These are phyloP conservation scores for Boletellus dicymbophilus DNA, from an alignment of 1,284 basidiomycete species.

Conservation along the genomic window DNA sequence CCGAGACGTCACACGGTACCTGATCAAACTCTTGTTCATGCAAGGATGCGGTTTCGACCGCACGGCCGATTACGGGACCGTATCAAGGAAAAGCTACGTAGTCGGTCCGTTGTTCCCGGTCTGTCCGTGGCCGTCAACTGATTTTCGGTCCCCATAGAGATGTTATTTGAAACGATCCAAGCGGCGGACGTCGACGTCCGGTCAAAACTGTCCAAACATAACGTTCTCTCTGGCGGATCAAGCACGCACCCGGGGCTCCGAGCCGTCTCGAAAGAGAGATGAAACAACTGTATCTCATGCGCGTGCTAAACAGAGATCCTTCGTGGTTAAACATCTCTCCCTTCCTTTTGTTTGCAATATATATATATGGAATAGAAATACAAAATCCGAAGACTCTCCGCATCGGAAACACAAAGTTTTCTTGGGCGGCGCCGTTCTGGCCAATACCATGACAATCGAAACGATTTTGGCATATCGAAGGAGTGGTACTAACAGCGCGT, in stretches of 20 bases:
- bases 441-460: slow-evolving; percentile 96
- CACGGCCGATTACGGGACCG: slow-evolving; percentile 99
- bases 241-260: slow-evolving; percentile 99
- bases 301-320: slow-evolving; percentile 82
- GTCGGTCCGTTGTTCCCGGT: no score
- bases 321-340: slow-evolving; percentile 82
- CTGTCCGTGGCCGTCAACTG: no score
- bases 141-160: no score
- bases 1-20: slow-evolving; percentile 96
- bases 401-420: slow-evolving; percentile 99
- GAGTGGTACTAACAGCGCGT: slow-evolving; percentile 92
- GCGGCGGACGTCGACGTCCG: slow-evolving; percentile 90
- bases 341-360: no score
- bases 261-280: slow-evolving; percentile 98
- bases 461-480: slow-evolving; percentile 94
- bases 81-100: slow-evolving; percentile 99
- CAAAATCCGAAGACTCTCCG: slow-evolving; percentile 97
- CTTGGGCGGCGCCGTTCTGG: slow-evolving; percentile 93
- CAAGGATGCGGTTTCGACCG: slow-evolving; percentile 99
- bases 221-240: slow-evolving; percentile 96
- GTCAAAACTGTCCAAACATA: slow-evolving; percentile 95
- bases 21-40: slow-evolving; percentile 99
- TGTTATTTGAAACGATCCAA: slow-evolving; percentile 97
- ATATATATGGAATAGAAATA: slow-evolving; percentile 98
- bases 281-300: slow-evolving; percentile 98